A percentile compares a stretch with the other conserved stretches of the same genome.
Conservation (phyloP, 1,284 basidiomycete species). For the Malassezia psittaci region DNA sequence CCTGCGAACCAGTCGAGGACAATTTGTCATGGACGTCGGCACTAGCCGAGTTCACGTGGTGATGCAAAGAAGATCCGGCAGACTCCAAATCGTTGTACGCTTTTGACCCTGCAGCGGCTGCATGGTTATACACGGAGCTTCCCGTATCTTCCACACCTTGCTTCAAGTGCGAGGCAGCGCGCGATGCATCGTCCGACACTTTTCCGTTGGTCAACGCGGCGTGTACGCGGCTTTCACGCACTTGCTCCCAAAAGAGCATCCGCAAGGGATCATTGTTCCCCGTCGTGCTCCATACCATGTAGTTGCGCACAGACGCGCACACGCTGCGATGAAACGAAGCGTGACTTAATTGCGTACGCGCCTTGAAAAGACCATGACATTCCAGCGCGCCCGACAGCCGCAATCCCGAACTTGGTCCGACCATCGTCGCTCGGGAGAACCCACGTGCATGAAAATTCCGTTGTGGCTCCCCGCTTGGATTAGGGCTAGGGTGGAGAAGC, state of each 20-base stretch:
- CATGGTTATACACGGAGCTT: neutral
- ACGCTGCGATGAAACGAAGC: neutral
- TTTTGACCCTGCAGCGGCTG: neutral
- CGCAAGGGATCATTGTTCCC: slow-evolving; percentile 11
- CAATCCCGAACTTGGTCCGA: slow-evolving; percentile 2
- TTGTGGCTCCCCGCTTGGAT: no score
- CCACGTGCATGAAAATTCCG: no score
- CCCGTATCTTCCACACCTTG: neutral
- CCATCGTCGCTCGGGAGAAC: neutral
- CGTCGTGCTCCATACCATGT: neutral
- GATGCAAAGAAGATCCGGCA: neutral
- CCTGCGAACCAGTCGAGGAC: neutral
- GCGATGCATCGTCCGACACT: neutral
- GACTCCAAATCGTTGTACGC: neutral
- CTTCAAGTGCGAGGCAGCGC: neutral
- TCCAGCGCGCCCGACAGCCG: neutral
- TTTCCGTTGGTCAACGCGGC: neutral
- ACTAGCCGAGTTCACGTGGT: neutral
- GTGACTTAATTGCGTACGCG: no score
- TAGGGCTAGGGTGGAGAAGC: no score
- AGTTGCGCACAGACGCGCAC: neutral
- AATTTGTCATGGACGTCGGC: neutral
- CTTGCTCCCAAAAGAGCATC: neutral
- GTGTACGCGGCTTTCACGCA: neutral
- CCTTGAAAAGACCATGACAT: neutral